Percentiles rank a stretch among this genome's conserved stretches.
phyloP scores from a whole-genome alignment of 176 grass and related monocot genomes.

The Hsuehochloa calcarea region DNA sequence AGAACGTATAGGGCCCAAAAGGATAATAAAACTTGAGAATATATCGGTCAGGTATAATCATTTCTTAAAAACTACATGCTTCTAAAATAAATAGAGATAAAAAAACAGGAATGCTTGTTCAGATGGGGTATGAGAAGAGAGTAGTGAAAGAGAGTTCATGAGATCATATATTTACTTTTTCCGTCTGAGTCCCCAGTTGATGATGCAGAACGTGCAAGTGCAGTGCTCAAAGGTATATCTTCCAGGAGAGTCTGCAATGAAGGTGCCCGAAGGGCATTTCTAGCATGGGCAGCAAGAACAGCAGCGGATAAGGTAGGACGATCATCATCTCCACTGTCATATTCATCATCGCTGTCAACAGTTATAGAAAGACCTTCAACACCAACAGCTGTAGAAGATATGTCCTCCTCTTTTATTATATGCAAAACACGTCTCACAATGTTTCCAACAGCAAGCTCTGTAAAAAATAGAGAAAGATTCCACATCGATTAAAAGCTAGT shows the following conservation, averaged over 20 bases:
- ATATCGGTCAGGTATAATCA: not conserved
- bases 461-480: not conserved
- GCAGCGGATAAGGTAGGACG: slow-evolving; percentile 68
- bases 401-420: slow-evolving; percentile 95
- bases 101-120: not conserved
- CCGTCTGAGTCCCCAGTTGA: slow-evolving; percentile 87
- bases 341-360: slow-evolving; percentile 74
- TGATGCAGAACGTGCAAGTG: slow-evolving; percentile 43
- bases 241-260: slow-evolving; percentile 95
- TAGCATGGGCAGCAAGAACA: slow-evolving; percentile 85
- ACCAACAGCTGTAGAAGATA: slow-evolving; percentile 62
- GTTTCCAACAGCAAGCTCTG: slow-evolving; percentile 94
- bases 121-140: not conserved
- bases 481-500: not conserved
- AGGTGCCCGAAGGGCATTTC: slow-evolving; percentile 83
- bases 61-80: not conserved
- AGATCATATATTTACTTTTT: slow-evolving; percentile 78
- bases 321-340: slow-evolving; percentile 61
- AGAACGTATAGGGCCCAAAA: not conserved
- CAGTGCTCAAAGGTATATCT: slow-evolving; percentile 65
- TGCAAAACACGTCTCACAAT: slow-evolving; percentile 94
- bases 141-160: slow-evolving; percentile 19
- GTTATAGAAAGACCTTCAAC: slow-evolving; percentile 71
- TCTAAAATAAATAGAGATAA: not conserved
- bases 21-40: slow-evolving; percentile 22